Percentiles rank a stretch among this genome's conserved stretches.
phyloP scores from a whole-genome alignment of 192 early-diverging fungal species.

The Backusella westeae region DNA sequence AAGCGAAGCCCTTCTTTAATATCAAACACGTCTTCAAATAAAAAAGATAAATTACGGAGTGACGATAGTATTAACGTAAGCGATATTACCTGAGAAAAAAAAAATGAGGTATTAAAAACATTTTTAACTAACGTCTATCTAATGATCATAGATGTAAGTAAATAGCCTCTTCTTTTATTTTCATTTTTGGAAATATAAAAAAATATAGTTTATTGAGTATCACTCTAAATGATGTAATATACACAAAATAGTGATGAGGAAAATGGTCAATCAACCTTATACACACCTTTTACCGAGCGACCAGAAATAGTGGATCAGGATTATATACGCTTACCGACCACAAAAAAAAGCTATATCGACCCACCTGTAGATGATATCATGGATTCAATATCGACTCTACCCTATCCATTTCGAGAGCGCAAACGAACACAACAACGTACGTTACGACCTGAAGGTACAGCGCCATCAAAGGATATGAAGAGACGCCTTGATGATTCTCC shows the following conservation, averaged over 20 bases:
- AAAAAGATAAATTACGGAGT: background rate
- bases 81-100: background rate
- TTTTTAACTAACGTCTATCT: background rate
- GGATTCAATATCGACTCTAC: background rate
- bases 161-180: background rate
- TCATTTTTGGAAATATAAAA: background rate
- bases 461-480: background rate
- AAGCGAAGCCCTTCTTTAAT: background rate
- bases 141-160: constrained; percentile 6
- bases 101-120: background rate
- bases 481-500: background rate
- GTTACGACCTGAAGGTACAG: background rate
- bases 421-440: background rate
- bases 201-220: background rate
- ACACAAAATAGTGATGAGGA: background rate
- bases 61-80: constrained; percentile 4
- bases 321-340: background rate
- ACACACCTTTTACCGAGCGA: background rate
- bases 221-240: constrained; percentile 1
- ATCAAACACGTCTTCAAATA: background rate
- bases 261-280: background rate
- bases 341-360: background rate
- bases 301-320: background rate
- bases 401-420: background rate
- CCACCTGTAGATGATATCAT: background rate